phyloP scores from a whole-genome alignment of 202 grass and related monocot species.

The Musa balbisiana region DNA sequence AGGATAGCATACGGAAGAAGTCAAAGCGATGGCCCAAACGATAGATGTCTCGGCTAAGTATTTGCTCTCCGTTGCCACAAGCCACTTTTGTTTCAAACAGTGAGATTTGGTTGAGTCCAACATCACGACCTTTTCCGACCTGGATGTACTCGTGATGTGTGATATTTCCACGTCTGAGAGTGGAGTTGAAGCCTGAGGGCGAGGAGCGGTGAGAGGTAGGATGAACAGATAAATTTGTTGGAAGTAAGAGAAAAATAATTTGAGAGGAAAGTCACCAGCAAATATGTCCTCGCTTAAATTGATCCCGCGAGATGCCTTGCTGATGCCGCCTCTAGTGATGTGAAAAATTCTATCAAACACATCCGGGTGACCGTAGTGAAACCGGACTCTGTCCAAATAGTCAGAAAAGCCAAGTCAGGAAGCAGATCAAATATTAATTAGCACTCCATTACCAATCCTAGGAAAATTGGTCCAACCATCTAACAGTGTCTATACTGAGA shows the following conservation, averaged over 20 bases:
- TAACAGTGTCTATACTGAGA: background rate
- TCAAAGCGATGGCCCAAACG: constrained; percentile 80
- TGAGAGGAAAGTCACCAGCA: constrained; percentile 47
- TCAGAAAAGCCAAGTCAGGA: background rate
- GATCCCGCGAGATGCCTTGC: constrained; percentile 91
- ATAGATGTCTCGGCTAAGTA: constrained; percentile 82
- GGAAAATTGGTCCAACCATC: background rate
- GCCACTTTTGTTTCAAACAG: constrained; percentile 91
- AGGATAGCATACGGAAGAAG: constrained; percentile 86
- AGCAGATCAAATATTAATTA: background rate
- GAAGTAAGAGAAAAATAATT: constrained; percentile 26
- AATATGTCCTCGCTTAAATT: constrained; percentile 96
- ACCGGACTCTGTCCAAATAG: constrained; percentile 65
- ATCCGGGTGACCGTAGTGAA: constrained; percentile 97
- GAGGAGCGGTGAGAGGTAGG: background rate
- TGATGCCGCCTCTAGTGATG: constrained; percentile 87
- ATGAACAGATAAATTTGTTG: constrained; percentile 16
- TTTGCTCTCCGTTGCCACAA: constrained; percentile 85
- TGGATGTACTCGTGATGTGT: constrained; percentile 93
- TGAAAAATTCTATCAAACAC: constrained; percentile 98
- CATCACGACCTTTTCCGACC: constrained; percentile 85
- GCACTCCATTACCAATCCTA: too few relatives aligned
- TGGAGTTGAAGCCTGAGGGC: constrained; percentile 81
- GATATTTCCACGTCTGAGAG: constrained; percentile 72
- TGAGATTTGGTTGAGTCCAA: constrained; percentile 83